A percentile compares a stretch with the other conserved stretches of the same genome.
Conservation (phyloP, 306 rosid genomes). For the Fragaria iinumae region DNA sequence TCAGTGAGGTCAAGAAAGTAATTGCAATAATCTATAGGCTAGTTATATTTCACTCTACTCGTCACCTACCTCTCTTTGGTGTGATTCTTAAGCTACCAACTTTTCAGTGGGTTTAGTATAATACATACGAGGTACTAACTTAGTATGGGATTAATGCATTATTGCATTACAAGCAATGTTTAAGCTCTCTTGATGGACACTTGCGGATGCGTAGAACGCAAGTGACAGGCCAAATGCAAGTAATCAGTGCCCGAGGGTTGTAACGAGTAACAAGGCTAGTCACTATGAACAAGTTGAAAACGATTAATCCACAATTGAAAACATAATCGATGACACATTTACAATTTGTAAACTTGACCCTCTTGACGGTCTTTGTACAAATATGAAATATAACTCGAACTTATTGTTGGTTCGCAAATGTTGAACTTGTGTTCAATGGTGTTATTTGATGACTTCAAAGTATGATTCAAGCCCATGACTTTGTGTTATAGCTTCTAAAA, state of each 20-base stretch:
- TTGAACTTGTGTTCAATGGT: too few relatives aligned
- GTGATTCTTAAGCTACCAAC: conserved; percentile 2
- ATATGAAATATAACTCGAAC: too few relatives aligned
- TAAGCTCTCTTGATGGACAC: background rate
- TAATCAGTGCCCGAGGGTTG: too few relatives aligned
- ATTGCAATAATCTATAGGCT: background rate
- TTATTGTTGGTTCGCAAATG: too few relatives aligned
- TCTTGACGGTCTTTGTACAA: too few relatives aligned
- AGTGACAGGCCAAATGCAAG: background rate
- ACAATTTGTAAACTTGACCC: too few relatives aligned
- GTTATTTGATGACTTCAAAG: too few relatives aligned
- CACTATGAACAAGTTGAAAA: background rate
- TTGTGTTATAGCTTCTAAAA: too few relatives aligned
- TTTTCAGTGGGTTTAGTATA: background rate
- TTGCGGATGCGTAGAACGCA: background rate
- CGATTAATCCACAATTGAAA: too few relatives aligned
- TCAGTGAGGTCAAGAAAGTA: conserved; percentile 12
- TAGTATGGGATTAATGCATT: background rate
- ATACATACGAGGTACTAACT: background rate
- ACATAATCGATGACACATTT: too few relatives aligned
- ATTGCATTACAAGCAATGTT: background rate
- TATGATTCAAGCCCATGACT: too few relatives aligned
- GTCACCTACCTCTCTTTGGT: background rate
- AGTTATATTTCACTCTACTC: background rate
- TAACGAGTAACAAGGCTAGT: too few relatives aligned